Percentiles rank a stretch among this genome's conserved stretches.
Conservation (phyloP, 192 early-diverging fungal species). For the Coemansia sp. region DNA sequence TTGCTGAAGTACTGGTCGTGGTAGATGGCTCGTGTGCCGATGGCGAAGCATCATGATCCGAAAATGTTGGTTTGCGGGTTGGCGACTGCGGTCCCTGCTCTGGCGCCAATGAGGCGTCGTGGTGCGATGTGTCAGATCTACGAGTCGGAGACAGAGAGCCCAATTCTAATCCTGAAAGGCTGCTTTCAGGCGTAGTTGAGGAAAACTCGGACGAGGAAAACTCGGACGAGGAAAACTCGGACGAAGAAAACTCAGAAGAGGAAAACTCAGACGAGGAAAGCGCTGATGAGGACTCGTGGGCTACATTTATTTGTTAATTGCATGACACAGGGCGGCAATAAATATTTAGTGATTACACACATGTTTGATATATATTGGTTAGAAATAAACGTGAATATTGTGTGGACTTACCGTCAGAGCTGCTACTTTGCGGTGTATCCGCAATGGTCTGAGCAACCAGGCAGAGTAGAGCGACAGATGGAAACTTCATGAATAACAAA, state of each 20-base stretch:
- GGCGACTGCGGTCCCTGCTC: constrained; percentile 1
- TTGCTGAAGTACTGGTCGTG: not conserved
- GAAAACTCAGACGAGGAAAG: too few relatives aligned
- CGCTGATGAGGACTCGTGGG: not conserved
- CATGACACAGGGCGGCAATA: not conserved
- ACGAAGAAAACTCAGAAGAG: too few relatives aligned
- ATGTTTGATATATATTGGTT: not conserved
- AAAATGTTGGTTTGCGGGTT: not conserved
- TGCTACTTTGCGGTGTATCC: not conserved
- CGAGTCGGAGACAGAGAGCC: not conserved
- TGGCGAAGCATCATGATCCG: not conserved
- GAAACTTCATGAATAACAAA: constrained; percentile 2
- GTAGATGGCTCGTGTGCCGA: not conserved
- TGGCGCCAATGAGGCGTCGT: not conserved
- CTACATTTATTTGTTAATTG: not conserved
- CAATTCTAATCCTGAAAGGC: too few relatives aligned
- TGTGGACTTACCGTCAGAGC: constrained; percentile 2
- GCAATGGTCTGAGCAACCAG: not conserved
- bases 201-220: too few relatives aligned
- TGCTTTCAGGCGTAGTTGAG: too few relatives aligned
- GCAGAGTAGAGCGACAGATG: constrained; percentile 2
- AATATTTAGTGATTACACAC: not conserved
- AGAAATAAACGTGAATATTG: not conserved
- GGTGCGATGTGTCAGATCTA: not conserved
- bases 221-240: too few relatives aligned